Evolutionary conservation across 192 early-diverging fungal species (phyloP).

Genomic region (Anaeromyces robustus): DNA sequence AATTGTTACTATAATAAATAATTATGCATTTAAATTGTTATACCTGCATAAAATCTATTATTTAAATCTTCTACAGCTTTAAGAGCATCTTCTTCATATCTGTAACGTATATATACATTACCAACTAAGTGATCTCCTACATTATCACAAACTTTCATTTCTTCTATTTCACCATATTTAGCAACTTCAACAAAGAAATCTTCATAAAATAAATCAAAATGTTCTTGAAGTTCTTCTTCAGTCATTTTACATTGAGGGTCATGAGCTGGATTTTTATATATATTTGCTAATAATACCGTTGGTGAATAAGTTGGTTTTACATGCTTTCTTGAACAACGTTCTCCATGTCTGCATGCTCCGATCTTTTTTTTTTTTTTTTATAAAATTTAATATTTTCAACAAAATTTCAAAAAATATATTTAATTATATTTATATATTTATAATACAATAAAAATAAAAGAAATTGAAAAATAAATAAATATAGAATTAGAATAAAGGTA

Average conservation of each 20-base stretch:
- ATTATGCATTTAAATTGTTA: not conserved
- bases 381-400: too few relatives aligned
- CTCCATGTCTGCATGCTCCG: conserved; percentile 93
- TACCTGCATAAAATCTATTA: conserved; percentile 83
- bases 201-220: conserved; percentile 94
- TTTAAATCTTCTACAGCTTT: conserved; percentile 84
- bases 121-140: conserved; percentile 86
- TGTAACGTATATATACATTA: conserved; percentile 83
- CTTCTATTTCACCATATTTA: conserved; percentile 91
- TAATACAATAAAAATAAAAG: too few relatives aligned
- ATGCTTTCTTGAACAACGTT: conserved; percentile 91
- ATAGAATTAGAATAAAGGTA: too few relatives aligned
- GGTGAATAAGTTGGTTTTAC: conserved; percentile 92
- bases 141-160: conserved; percentile 96
- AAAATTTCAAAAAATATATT: too few relatives aligned
- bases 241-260: conserved; percentile 43
- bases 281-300: conserved; percentile 82
- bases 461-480: too few relatives aligned
- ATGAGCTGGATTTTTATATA: conserved; percentile 85
- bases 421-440: too few relatives aligned
- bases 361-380: conserved; percentile 45
- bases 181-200: conserved; percentile 91
- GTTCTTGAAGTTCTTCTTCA: conserved; percentile 58
- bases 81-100: conserved; percentile 81
- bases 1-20: not conserved